Evolutionary conservation across 75 land plant species (phyloP), one percentile per base, ranked within the genome.

Genomic region (Cupressus sempervirens): DNA sequence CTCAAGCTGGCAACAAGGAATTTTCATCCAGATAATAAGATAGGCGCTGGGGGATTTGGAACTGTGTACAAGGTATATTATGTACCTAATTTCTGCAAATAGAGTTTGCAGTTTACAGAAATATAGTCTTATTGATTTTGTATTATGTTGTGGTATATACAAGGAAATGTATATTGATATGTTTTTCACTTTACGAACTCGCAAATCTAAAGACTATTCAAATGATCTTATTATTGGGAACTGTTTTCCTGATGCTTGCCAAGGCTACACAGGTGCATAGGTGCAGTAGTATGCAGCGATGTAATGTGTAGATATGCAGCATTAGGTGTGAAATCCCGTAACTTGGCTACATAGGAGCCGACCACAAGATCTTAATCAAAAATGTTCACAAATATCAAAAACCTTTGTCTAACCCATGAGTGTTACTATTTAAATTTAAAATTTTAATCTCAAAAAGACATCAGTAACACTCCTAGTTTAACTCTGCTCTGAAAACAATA

Each of bases 31-130:
- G 84, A 74, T 15, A 91, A 85, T 84, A 88, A 80, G 85, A 73
- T 91, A 38, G 93, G 93, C 35, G 86, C 83, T 32, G 91, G 93
- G 72, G 89, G 89, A 67, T 91, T 87, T 85, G 93, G 91, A 65
- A 87, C 87, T 45, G 91, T 91, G 11, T 88, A 91, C 56, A 91
- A 80, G 87, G 93, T 88, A 83, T 84, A 32, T 45, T 73, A 82
- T 76, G 36, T 76, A 46, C 38, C 52, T 45, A 34, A 46, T 23
- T 41, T 46, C 32, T 74, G 80, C 35, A 41, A 56, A 32, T 13
- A n/a, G 9, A 67, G 65, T 58, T 46, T 41, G 32, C 16, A 26
- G 0, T 86, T 23, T 54, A 58, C 43, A 41, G 43, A 7, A 1
- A 29, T 35, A 15, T 34, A 30, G 20, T n/a, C 80, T 35, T 35